A percentile compares a stretch with the other conserved stretches of the same genome.
phyloP scores from a whole-genome alignment of 345 rosid genomes.

The Theobroma cacao region DNA sequence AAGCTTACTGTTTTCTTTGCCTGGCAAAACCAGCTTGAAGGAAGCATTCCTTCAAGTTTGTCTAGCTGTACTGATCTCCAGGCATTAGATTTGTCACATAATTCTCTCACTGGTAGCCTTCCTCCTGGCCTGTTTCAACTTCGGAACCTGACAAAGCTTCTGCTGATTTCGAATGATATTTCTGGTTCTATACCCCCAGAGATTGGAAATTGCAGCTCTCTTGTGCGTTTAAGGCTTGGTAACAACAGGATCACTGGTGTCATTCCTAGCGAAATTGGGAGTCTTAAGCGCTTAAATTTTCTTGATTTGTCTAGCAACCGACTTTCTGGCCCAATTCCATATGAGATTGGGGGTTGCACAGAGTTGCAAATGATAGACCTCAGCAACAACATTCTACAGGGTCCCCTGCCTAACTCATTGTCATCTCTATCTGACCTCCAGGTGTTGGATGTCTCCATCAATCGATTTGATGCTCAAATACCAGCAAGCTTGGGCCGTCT shows the following conservation, averaged over 20 bases:
- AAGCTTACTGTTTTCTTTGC: conserved; percentile 71
- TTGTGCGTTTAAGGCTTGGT: conserved; percentile 76
- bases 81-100: conserved; percentile 77
- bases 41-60: conserved; percentile 78
- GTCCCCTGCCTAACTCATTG: conserved; percentile 59
- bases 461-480: conserved; percentile 55
- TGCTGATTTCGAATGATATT: conserved; percentile 68
- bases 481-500: conserved; percentile 77
- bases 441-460: conserved; percentile 70
- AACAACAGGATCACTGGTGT: conserved; percentile 63
- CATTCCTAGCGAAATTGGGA: conserved; percentile 68
- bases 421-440: conserved; percentile 68
- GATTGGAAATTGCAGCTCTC: conserved; percentile 71
- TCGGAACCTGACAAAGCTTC: conserved; percentile 70
- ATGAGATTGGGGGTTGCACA: conserved; percentile 67
- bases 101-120: conserved; percentile 71
- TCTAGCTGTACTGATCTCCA: conserved; percentile 60
- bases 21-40: conserved; percentile 94
- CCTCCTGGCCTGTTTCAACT: conserved; percentile 79
- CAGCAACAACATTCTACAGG: conserved; percentile 66
- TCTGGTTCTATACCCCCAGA: conserved; percentile 67
- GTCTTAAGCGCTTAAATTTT: conserved; percentile 59
- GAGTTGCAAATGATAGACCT: conserved; percentile 82
- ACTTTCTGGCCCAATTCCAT: conserved; percentile 62
- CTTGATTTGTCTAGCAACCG: conserved; percentile 78